Conservation (phyloP, 495 filamentous ascomycete genomes). For the Neurospora sp. region DNA sequence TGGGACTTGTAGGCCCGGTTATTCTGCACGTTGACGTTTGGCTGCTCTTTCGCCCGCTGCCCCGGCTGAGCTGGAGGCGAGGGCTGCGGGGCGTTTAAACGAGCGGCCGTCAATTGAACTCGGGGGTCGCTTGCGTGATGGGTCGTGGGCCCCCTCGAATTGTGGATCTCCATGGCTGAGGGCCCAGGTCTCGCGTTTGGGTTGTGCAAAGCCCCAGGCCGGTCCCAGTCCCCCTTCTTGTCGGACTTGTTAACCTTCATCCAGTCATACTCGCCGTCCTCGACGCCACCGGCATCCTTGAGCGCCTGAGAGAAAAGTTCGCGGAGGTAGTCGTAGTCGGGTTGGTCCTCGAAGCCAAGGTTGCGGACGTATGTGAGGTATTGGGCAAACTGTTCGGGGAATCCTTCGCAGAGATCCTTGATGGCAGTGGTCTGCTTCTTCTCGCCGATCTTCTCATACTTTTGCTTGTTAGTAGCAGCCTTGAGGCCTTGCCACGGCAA, state of each 20-base stretch:
- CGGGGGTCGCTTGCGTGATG: constrained; percentile 45
- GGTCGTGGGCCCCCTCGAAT: constrained; percentile 45
- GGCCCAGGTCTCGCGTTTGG: constrained; percentile 63
- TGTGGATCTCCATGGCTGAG: constrained; percentile 68
- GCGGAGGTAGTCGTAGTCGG: constrained; percentile 96
- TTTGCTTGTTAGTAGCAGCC: constrained; percentile 99
- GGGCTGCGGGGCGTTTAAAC: constrained; percentile 96
- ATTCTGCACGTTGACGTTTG: constrained; percentile 51
- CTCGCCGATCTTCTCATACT: constrained; percentile 99
- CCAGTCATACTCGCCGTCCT: constrained; percentile 99
- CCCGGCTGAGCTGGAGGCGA: constrained; percentile 66
- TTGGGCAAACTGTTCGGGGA: constrained; percentile 96
- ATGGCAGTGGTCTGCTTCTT: constrained; percentile 98
- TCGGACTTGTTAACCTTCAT: constrained; percentile 98
- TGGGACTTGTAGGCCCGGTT: neutral
- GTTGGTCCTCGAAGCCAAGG: constrained; percentile 95
- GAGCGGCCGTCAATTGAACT: constrained; percentile 63
- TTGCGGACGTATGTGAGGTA: constrained; percentile 96
- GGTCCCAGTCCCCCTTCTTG: constrained; percentile 76
- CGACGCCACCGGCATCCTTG: constrained; percentile 86
- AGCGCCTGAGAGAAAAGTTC: constrained; percentile 96
- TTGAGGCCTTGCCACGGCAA: constrained; percentile 98
- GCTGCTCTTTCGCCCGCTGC: constrained; percentile 72
- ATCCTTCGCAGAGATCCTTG: constrained; percentile 94
- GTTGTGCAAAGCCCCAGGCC: constrained; percentile 49